These are phyloP conservation scores for Meyerozyma athensensis DNA, from an alignment of 1,139 yeast species.

Conservation along the genomic window DNA sequence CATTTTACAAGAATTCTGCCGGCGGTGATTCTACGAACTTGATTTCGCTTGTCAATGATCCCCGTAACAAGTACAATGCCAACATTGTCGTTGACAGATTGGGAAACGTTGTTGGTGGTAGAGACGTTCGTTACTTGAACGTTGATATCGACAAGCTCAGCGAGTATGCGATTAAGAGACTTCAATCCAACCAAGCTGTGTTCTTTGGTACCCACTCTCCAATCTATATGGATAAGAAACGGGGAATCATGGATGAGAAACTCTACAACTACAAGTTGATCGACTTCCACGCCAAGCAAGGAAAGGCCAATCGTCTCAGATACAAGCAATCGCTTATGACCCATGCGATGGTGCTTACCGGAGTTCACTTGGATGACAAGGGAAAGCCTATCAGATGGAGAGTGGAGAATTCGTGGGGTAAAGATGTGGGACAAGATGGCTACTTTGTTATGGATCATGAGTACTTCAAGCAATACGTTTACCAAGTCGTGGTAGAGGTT, in stretches of 20 bases:
- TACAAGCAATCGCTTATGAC: slow-evolving; percentile 47
- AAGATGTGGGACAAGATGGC: slow-evolving; percentile 16
- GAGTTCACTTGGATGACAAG: slow-evolving; percentile 14
- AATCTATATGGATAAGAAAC: slow-evolving; percentile 16
- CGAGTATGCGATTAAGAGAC: slow-evolving; percentile 13
- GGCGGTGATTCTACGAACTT: slow-evolving; percentile 10
- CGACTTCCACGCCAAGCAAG: slow-evolving; percentile 11
- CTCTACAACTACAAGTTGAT: slow-evolving; percentile 14
- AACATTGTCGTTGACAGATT: slow-evolving; percentile 15
- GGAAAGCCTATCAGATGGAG: slow-evolving; percentile 16
- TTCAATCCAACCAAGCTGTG: slow-evolving; percentile 13
- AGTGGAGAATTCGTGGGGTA: slow-evolving; percentile 18
- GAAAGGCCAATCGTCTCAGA: slow-evolving; percentile 52
- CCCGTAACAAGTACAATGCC: slow-evolving; percentile 12
- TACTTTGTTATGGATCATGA: slow-evolving; percentile 17
- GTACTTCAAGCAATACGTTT: slow-evolving; percentile 17
- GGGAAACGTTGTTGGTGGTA: slow-evolving; percentile 15
- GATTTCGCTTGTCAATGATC: slow-evolving; percentile 11
- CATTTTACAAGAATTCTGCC: slow-evolving; percentile 13
- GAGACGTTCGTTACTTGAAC: slow-evolving; percentile 14
- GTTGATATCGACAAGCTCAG: slow-evolving; percentile 12
- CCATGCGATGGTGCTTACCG: slow-evolving; percentile 21
- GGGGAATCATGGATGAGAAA: slow-evolving; percentile 16
- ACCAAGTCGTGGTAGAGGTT: slow-evolving; percentile 14
- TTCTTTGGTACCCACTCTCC: slow-evolving; percentile 18